Percentiles rank a stretch among this genome's conserved stretches.
phyloP scores from a whole-genome alignment of 345 rosid species.

The Hevea brasiliensis region DNA sequence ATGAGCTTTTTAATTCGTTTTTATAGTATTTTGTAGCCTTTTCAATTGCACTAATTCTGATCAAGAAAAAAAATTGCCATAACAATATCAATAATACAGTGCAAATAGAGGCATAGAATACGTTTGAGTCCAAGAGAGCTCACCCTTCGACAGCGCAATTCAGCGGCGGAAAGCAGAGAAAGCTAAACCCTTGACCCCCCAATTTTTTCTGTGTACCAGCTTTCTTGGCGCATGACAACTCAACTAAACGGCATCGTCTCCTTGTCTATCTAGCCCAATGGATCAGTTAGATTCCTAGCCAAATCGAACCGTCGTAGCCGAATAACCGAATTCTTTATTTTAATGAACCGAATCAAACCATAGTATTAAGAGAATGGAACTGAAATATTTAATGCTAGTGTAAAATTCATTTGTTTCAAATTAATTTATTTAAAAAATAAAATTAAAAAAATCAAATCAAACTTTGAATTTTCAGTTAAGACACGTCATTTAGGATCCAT shows the following conservation, averaged over 20 bases:
- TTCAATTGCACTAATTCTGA: neutral
- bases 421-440: too few species aligned
- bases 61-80: neutral
- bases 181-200: neutral
- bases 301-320: too few species aligned
- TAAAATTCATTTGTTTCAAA: too few species aligned
- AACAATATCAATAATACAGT: neutral
- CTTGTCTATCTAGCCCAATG: too few species aligned
- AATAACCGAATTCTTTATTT: too few species aligned
- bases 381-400: too few species aligned
- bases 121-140: neutral
- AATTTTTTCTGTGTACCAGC: neutral
- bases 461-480: too few species aligned
- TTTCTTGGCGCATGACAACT: neutral
- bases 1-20: neutral
- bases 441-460: too few species aligned
- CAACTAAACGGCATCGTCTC: conserved; percentile 3
- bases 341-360: too few species aligned
- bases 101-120: neutral
- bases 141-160: neutral
- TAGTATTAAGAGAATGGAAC: too few species aligned
- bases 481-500: too few species aligned
- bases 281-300: too few species aligned
- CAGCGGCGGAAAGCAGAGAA: neutral
- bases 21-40: neutral